phyloP scores from a whole-genome alignment of 495 filamentous ascomycete species.

The Penicillium soppii region DNA sequence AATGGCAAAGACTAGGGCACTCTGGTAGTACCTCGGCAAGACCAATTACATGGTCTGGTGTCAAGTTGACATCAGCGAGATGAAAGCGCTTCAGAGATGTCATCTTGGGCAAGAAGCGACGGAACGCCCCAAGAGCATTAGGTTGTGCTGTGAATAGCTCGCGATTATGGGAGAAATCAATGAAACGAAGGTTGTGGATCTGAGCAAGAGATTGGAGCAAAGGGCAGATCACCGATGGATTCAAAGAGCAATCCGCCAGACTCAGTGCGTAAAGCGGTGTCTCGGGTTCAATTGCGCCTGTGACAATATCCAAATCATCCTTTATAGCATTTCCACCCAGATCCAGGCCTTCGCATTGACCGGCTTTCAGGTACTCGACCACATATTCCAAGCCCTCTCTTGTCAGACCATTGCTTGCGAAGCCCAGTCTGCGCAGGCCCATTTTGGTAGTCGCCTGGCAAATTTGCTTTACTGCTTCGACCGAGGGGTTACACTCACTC shows the following conservation, averaged over 20 bases:
- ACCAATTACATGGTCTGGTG: conserved; percentile 82
- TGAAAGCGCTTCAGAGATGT: conserved; percentile 81
- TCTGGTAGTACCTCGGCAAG: conserved; percentile 89
- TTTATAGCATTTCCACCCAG: conserved; percentile 86
- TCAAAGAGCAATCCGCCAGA: conserved; percentile 83
- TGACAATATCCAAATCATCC: conserved; percentile 67
- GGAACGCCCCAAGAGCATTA: conserved; percentile 71
- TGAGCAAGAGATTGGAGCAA: conserved; percentile 72
- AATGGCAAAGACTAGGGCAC: conserved; percentile 74
- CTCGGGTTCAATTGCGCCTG: conserved; percentile 58
- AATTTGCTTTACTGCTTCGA: conserved; percentile 67
- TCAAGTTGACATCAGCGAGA: conserved; percentile 81
- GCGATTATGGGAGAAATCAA: conserved; percentile 89
- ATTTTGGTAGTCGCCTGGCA: conserved; percentile 74
- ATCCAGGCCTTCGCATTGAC: conserved; percentile 84
- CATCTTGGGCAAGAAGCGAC: conserved; percentile 83
- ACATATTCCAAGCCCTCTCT: conserved; percentile 73
- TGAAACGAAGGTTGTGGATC: conserved; percentile 76
- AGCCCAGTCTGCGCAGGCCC: conserved; percentile 71
- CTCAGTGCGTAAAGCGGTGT: conserved; percentile 77
- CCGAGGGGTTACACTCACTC: conserved; percentile 69
- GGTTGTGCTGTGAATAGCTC: conserved; percentile 72
- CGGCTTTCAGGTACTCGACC: conserved; percentile 67
- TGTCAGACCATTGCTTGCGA: conserved; percentile 78
- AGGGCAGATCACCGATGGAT: conserved; percentile 64